Evolutionary conservation across 164 flowering plant genomes (phyloP).

Genomic region (Kalanchoe fedtschenkoi): DNA sequence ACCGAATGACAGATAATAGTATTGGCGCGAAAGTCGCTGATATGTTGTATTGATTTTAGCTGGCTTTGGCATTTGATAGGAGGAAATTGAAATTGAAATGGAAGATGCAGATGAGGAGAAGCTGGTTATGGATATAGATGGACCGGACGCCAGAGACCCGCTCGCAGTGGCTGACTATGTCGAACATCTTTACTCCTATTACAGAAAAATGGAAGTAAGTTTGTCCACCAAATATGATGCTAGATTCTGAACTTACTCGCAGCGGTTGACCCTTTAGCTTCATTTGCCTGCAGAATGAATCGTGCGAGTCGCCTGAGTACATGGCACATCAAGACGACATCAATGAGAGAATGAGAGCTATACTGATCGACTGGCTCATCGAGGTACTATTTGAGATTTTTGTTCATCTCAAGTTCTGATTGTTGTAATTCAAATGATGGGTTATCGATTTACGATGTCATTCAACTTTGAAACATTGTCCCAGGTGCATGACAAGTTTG

Average conservation of each 20-base stretch:
- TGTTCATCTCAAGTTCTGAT: neutral
- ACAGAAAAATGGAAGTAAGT: constrained; percentile 45
- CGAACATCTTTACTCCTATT: constrained; percentile 36
- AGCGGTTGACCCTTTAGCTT: neutral
- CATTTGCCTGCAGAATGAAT: constrained; percentile 20
- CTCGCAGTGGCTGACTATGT: constrained; percentile 52
- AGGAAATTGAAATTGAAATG: constrained; percentile 65
- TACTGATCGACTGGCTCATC: constrained; percentile 58
- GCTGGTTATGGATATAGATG: constrained; percentile 37
- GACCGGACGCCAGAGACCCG: constrained; percentile 31
- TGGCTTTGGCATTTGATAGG: constrained; percentile 9
- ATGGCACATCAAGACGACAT: constrained; percentile 49
- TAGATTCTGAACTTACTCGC: neutral
- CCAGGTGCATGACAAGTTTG: constrained; percentile 66
- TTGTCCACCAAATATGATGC: neutral
- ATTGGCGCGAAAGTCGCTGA: neutral
- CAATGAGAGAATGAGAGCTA: constrained; percentile 54
- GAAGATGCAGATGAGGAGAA: constrained; percentile 44
- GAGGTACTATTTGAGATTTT: constrained; percentile 51
- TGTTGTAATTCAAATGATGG: neutral
- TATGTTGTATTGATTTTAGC: neutral
- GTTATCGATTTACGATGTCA: neutral
- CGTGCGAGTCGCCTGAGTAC: constrained; percentile 39
- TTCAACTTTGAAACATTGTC: neutral
- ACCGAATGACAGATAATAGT: constrained; percentile 6